Conservation (phyloP, 108 stramenopile genomes). For the Phaeodactylum tricornutum region DNA sequence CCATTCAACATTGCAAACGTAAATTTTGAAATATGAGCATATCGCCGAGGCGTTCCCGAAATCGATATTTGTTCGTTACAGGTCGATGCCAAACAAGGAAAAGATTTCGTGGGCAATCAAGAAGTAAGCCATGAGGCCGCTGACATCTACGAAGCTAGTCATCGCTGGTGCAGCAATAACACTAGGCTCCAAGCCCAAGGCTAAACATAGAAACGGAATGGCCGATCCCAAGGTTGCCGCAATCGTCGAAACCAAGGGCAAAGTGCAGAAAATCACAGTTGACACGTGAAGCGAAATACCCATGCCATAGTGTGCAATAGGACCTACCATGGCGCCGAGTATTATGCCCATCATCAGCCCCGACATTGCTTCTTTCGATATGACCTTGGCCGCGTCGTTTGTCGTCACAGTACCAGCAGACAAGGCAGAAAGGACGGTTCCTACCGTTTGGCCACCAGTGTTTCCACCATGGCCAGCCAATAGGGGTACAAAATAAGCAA, state of each 20-base stretch:
- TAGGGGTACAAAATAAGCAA: slow-evolving; percentile 84
- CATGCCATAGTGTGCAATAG: slow-evolving; percentile 61
- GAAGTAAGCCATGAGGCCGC: slow-evolving; percentile 77
- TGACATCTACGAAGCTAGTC: slow-evolving; percentile 87
- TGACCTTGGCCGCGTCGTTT: slow-evolving; percentile 48
- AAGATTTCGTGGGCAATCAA: slow-evolving; percentile 76
- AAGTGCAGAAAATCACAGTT: slow-evolving; percentile 54
- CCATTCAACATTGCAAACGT: too few relatives aligned
- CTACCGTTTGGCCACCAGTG: slow-evolving; percentile 82
- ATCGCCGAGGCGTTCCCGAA: too few relatives aligned
- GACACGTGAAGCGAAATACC: slow-evolving; percentile 78
- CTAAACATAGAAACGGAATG: slow-evolving; percentile 68
- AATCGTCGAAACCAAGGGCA: slow-evolving; percentile 72
- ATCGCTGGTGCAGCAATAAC: slow-evolving; percentile 86
- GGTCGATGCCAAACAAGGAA: slow-evolving; percentile 55
- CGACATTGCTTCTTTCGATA: slow-evolving; percentile 56
- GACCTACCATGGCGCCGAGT: slow-evolving; percentile 53
- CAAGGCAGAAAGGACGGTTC: slow-evolving; percentile 72
- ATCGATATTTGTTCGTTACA: slow-evolving; percentile 35
- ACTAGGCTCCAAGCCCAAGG: slow-evolving; percentile 66
- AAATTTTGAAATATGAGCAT: too few relatives aligned
- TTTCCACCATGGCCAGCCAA: slow-evolving; percentile 87
- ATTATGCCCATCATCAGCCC: slow-evolving; percentile 61
- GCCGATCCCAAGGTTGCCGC: slow-evolving; percentile 65
- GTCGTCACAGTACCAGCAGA: slow-evolving; percentile 45